These are phyloP conservation scores for Geotrichum cucujoidarum DNA, from an alignment of 1,139 yeast species.

Conservation along the genomic window DNA sequence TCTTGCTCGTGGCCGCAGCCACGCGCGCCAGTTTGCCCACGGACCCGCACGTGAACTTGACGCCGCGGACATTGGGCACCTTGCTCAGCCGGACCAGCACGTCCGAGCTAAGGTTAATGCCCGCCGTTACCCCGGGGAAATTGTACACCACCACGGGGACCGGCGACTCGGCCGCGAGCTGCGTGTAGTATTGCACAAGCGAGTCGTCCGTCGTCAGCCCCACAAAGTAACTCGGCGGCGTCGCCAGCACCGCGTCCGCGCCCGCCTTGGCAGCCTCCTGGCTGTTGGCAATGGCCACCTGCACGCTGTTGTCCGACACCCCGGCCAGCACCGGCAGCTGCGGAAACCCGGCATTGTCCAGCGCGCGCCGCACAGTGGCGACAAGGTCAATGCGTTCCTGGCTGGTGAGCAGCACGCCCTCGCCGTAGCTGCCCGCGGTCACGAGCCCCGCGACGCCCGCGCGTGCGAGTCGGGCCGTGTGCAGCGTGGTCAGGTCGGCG, in stretches of 20 bases:
- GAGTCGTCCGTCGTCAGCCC: conserved; percentile 35
- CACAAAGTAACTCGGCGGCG: conserved; percentile 44
- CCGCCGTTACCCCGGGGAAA: conserved; percentile 42
- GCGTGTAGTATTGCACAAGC: conserved; percentile 39
- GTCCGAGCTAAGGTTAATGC: conserved; percentile 58
- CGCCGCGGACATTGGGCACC: conserved; percentile 44
- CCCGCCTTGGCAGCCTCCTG: conserved; percentile 38
- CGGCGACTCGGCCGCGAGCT: conserved; percentile 41
- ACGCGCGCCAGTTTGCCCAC: conserved; percentile 39
- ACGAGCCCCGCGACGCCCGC: conserved; percentile 5
- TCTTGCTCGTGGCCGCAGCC: conserved; percentile 33
- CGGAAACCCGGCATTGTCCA: conserved; percentile 31
- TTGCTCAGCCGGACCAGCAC: conserved; percentile 60
- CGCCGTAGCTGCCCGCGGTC: conserved; percentile 34
- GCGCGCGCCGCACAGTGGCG: conserved; percentile 34
- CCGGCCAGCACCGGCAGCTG: conserved; percentile 42
- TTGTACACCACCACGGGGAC: conserved; percentile 44
- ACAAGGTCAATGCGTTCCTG: conserved; percentile 39
- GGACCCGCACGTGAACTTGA: conserved; percentile 43
- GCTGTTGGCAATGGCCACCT: conserved; percentile 38
- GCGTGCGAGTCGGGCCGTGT: neutral
- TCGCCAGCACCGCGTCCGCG: conserved; percentile 41
- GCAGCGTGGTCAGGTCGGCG: neutral
- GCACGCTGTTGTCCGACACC: conserved; percentile 38
- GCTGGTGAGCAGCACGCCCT: conserved; percentile 42